Base-by-base conservation (phyloP, 169 alveolate genomes). In the Plasmodium vinckei region DNA sequence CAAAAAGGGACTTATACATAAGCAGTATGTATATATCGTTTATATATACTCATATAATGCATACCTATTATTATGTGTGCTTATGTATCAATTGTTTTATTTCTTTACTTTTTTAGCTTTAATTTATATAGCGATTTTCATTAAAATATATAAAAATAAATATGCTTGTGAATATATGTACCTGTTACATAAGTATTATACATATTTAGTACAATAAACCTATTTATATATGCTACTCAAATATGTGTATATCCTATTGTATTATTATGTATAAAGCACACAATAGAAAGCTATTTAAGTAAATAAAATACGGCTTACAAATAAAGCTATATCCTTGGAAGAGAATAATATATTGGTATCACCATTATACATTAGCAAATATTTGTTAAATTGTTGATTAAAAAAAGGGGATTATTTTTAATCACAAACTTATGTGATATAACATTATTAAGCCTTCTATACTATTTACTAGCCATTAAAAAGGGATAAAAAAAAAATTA, bases 401-500 rank as follows among this genome's bases (percentile, higher is more conserved):
- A 51, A 51, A 51, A 51, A 15, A 51, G 4, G 1, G 5, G 1
- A 0, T 51, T 51, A 2, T 15, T 15, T 51, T 51, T 33, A 33
- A 33, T 17, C 59, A 51, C 6, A 15, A 51, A 13, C 19, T 13
- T 51, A 6, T 51, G 6, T 51, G 59, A 51, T 51, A 51, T 51
- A 51, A 51, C 7, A 3, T 2, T 15, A 51, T 51, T 51, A 12
- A 15, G 23, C 19, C 19, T 51, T 15, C 59, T 51, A 15, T 51
- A 51, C 1, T 51, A 6, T 2, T 15, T n/a, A 69, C n/a, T 68
- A 13, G 5, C 10, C 59, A 17, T 54, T 10, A 69, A 49, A 44
- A 69, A 69, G 25, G 12, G 21, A 46, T 25, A n/a, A 69, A 23
- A 27, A n/a, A 68, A 46, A 69, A 33, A 33, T 33, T 33, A 33